These are phyloP conservation scores for Pseudozyma pruni DNA, from an alignment of 1,284 basidiomycete genomes.

Conservation along the genomic window DNA sequence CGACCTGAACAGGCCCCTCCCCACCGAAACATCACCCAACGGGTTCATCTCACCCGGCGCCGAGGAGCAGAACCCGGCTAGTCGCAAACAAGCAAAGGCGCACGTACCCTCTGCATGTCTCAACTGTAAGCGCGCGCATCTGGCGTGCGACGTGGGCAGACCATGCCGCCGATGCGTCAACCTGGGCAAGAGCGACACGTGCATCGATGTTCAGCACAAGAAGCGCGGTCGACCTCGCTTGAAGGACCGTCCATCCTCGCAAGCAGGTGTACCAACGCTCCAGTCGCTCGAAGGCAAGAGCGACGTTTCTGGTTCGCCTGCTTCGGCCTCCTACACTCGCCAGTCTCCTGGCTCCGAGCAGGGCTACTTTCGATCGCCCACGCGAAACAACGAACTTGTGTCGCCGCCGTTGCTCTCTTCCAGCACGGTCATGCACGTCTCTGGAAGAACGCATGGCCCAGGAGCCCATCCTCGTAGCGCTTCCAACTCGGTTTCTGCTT, in stretches of 20 bases:
- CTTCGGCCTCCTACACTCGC: conserved; percentile 30
- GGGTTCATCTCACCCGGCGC: conserved; percentile 17
- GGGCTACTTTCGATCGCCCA: conserved; percentile 39
- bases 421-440: conserved; percentile 24
- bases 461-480: conserved; percentile 33
- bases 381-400: conserved; percentile 19
- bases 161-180: conserved; percentile 59
- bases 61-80: conserved; percentile 16
- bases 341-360: conserved; percentile 40
- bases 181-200: conserved; percentile 58
- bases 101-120: conserved; percentile 58
- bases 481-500: conserved; percentile 47
- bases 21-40: conserved; percentile 1
- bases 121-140: conserved; percentile 60
- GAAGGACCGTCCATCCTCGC: conserved; percentile 48
- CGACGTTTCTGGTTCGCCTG: conserved; percentile 33
- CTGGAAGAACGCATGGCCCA: conserved; percentile 30
- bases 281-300: conserved; percentile 31
- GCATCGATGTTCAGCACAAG: conserved; percentile 62
- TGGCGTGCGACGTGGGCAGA: conserved; percentile 56
- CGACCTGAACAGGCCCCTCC: conserved; percentile 11
- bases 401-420: conserved; percentile 35
- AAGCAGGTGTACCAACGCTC: conserved; percentile 20
- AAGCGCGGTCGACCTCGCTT: conserved; percentile 57
- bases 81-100: conserved; percentile 51